Percentiles rank a stretch among this genome's conserved stretches.
Conservation (phyloP, 768 basidiomycete genomes). For the Lentinula boryana region DNA sequence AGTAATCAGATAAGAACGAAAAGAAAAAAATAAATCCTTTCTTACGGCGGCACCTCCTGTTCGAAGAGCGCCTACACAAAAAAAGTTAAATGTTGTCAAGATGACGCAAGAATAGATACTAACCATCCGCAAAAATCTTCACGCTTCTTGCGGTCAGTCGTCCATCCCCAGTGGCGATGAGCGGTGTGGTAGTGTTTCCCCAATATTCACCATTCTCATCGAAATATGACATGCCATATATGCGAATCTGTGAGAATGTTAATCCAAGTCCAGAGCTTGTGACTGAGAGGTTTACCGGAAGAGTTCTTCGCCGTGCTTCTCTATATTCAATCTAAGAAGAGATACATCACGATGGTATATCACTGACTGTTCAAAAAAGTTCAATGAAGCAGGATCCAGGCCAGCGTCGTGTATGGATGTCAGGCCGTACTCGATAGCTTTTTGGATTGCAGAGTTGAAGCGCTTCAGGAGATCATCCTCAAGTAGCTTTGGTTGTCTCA, state of each 20-base stretch:
- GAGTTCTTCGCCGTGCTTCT: constrained; percentile 47
- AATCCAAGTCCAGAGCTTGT: constrained; percentile 7
- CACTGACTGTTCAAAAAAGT: constrained; percentile 63
- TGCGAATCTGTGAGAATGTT: constrained; percentile 47
- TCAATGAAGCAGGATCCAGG: constrained; percentile 58
- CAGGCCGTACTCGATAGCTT: constrained; percentile 67
- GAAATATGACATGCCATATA: constrained; percentile 74
- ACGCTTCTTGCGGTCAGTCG: constrained; percentile 69
- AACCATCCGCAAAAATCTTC: constrained; percentile 75
- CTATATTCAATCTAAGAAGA: constrained; percentile 28
- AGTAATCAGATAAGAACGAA: not conserved
- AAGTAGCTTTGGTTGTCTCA: constrained; percentile 58
- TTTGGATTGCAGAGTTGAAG: constrained; percentile 56
- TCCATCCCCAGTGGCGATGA: constrained; percentile 53
- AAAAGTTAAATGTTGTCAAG: not conserved
- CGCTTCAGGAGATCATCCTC: constrained; percentile 54
- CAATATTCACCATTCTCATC: constrained; percentile 65
- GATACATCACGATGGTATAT: not conserved
- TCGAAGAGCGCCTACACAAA: constrained; percentile 66
- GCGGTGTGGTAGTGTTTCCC: constrained; percentile 55
- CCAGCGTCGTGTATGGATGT: constrained; percentile 88
- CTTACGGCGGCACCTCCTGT: constrained; percentile 85
- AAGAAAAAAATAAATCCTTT: not conserved
- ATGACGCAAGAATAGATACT: constrained; percentile 8
- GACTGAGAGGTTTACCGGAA: constrained; percentile 45